Conservation (phyloP, 441 rosid species). For the Populus trichocarpa region DNA sequence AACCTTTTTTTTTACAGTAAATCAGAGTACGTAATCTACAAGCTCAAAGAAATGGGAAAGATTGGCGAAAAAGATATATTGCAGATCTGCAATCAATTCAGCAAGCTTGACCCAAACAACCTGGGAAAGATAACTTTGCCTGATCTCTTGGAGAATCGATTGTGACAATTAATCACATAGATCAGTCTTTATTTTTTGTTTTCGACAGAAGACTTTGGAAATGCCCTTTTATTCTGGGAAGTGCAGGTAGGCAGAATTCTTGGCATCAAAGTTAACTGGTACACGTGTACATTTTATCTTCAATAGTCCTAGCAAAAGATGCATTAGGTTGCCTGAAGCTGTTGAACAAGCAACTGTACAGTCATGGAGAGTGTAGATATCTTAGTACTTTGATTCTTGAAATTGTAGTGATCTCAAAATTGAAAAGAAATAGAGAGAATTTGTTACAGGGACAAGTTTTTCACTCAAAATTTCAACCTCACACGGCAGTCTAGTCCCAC, state of each 20-base stretch:
- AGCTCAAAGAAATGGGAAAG: slow-evolving; percentile 95
- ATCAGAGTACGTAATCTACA: slow-evolving; percentile 84
- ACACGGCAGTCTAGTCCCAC: no score
- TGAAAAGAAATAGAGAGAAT: no score
- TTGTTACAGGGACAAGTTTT: no score
- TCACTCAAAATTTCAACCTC: no score
- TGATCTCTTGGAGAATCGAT: slow-evolving; percentile 52
- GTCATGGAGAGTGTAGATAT: not conserved
- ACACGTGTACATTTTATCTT: not conserved
- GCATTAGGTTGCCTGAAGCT: not conserved
- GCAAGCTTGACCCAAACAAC: slow-evolving; percentile 70
- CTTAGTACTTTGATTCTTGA: not conserved
- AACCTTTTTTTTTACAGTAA: slow-evolving; percentile 42
- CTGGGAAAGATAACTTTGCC: slow-evolving; percentile 80
- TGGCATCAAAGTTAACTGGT: not conserved
- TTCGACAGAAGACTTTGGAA: not conserved
- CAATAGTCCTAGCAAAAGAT: not conserved
- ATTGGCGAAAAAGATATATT: slow-evolving; percentile 67
- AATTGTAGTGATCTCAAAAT: not conserved
- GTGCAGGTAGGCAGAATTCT: not conserved
- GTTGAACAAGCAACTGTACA: slow-evolving; percentile 5
- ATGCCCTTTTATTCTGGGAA: not conserved
- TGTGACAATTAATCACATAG: slow-evolving; percentile 18
- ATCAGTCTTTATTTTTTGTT: not conserved
- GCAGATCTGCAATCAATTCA: slow-evolving; percentile 70